Percentiles rank a stretch among this genome's conserved stretches.
Conservation (phyloP, 129 eudicot species). For the Arctium lappa region DNA sequence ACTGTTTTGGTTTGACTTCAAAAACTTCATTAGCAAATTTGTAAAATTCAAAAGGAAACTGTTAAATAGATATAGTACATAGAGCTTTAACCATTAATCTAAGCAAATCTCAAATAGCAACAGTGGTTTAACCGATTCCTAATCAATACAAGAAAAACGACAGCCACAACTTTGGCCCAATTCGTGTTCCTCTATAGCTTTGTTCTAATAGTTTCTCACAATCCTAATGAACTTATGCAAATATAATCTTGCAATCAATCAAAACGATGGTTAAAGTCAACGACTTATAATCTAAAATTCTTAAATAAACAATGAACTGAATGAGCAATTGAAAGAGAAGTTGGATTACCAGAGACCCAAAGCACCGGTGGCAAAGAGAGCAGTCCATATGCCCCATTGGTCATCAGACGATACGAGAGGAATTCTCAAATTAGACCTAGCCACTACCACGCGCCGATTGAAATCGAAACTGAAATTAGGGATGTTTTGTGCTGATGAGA, state of each 20-base stretch:
- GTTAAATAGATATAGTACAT: not conserved
- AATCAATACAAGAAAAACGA: not conserved
- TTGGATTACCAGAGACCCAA: constrained; percentile 70
- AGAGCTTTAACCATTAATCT: not conserved
- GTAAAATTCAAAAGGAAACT: too few species aligned
- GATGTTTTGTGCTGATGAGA: constrained; percentile 13
- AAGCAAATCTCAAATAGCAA: not conserved
- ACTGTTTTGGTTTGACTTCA: not conserved
- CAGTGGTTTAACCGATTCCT: not conserved
- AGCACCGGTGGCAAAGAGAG: constrained; percentile 66
- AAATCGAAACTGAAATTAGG: not conserved
- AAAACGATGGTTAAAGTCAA: constrained; percentile 28
- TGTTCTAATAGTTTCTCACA: not conserved
- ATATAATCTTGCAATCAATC: not conserved
- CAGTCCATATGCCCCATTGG: constrained; percentile 79
- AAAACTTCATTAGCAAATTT: not conserved
- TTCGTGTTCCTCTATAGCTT: not conserved
- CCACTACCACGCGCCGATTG: constrained; percentile 13
- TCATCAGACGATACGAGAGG: constrained; percentile 68
- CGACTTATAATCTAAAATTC: not conserved
- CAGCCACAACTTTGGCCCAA: not conserved
- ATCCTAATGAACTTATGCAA: not conserved
- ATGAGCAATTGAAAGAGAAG: not conserved
- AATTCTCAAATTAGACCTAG: constrained; percentile 30
- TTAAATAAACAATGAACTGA: not conserved